Percentiles rank a stretch among this genome's conserved stretches.
Evolutionary conservation across 148 eudicot genomes (phyloP).

Genomic region (Cornus suecica): DNA sequence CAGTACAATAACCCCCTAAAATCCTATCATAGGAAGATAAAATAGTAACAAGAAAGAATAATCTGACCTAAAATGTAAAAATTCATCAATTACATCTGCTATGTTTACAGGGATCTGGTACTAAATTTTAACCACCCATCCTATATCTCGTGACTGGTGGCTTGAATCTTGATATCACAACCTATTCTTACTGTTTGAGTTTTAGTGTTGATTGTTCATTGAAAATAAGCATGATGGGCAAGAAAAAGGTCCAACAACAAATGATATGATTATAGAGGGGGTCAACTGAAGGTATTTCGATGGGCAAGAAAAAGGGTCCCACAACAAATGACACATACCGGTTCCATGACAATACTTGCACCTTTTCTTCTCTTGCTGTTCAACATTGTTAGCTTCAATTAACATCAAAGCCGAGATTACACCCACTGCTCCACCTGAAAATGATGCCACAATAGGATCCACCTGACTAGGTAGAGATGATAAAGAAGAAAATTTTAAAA

Average conservation of each 20-base stretch:
- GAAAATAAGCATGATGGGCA: no score
- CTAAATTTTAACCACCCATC: background rate
- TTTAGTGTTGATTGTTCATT: background rate
- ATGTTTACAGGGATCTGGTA: background rate
- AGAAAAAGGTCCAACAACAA: no score
- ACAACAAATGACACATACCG: constrained; percentile 41
- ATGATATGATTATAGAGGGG: background rate
- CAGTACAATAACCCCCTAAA: background rate
- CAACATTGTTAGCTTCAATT: constrained; percentile 82
- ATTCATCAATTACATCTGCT: background rate
- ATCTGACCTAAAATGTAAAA: background rate
- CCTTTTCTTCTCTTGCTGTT: constrained; percentile 92
- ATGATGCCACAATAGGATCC: constrained; percentile 96
- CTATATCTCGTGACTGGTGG: background rate
- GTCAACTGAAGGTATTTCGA: background rate
- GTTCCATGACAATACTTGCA: constrained; percentile 97
- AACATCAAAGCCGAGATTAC: constrained; percentile 93
- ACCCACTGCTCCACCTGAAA: constrained; percentile 95
- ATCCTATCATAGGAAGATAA: background rate
- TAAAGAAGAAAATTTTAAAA: constrained; percentile 14
- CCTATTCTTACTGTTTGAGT: background rate
- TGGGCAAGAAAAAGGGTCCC: constrained; percentile 3
- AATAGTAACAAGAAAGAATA: background rate
- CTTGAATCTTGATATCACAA: background rate
- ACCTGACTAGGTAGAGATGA: constrained; percentile 63